Evolutionary conservation across 208 protist species (phyloP), one percentile per base, ranked within the genome.

Genomic region (Giardia duodenalis): DNA sequence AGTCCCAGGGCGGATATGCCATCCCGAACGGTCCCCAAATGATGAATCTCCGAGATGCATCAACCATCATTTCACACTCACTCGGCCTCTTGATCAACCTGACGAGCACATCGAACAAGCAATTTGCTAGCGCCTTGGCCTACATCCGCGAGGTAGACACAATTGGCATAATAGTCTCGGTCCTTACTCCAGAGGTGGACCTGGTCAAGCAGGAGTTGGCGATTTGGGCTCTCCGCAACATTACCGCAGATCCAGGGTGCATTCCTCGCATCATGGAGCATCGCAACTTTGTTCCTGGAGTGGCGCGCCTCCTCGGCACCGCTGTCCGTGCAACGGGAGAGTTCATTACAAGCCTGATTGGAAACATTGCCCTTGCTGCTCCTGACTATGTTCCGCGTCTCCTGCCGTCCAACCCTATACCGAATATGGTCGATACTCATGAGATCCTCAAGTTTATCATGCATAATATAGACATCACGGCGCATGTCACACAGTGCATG

Each of bases 41-140:
- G 42, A n/a, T 89, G 4, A 89, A 45, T 42, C 19, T 45, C 3
- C 4, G 44, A 3, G 86, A 89, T 42, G 86, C 86, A 44, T 89
- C 86, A 19, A 4, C 86, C 4, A n/a, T 89, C 4, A 19, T 89
- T 19, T 4, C 86, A 45, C 4, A 89, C 86, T 89, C 19, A 4
- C 42, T 89, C 4, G 86, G 89, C n/a, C 22, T 92, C 89, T 10
- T 92, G 2, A 67, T 92, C 4, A 92, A 92, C 89, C 39, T 92
- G 10, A 92, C 89, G 22, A 45, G 42, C 45, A 76, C 45, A 2
- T 2, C 4, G 22, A 67, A 3, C 39, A 42, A 42, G 87, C 42
- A 90, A 46, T 42, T 90, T 43, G 19, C 89, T n/a, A 10, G 39
- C 42, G 2, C 3, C 89, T 39, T 46, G 22, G 4, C 10, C 2